These are phyloP conservation scores for Aaosphaeria arxii DNA, from an alignment of 2,329 filamentous ascomycete genomes.

Conservation along the genomic window DNA sequence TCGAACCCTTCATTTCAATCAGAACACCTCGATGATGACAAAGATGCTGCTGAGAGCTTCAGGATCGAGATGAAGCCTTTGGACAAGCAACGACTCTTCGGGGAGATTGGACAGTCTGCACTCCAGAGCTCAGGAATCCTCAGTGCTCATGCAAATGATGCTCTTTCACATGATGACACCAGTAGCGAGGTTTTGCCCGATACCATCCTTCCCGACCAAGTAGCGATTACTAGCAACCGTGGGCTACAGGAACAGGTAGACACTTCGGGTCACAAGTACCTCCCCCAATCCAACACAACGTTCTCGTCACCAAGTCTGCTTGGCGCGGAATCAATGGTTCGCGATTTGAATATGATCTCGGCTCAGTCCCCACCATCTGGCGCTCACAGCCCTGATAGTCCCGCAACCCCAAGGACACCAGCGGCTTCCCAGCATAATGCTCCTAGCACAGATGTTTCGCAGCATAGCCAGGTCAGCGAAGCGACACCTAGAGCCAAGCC, in stretches of 20 bases:
- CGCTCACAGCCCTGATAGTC: slow-evolving; percentile 33
- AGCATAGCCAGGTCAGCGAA: slow-evolving; percentile 32
- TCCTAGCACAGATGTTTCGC: slow-evolving; percentile 10
- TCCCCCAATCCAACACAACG: slow-evolving; percentile 17
- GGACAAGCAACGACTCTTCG: slow-evolving; percentile 51
- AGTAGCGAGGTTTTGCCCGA: slow-evolving; percentile 4
- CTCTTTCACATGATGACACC: slow-evolving; percentile 21
- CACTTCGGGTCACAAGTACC: neutral
- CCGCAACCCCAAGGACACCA: slow-evolving; percentile 37
- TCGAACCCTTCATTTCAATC: slow-evolving; percentile 36
- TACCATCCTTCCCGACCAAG: slow-evolving; percentile 1
- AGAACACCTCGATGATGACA: slow-evolving; percentile 21
- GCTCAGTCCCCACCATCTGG: slow-evolving; percentile 39
- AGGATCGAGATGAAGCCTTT: slow-evolving; percentile 17
- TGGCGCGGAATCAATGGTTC: slow-evolving; percentile 47
- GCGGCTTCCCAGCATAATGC: slow-evolving; percentile 34
- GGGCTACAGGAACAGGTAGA: neutral
- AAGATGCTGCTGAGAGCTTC: slow-evolving; percentile 23
- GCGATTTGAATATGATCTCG: slow-evolving; percentile 49
- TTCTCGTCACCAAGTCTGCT: slow-evolving; percentile 41
- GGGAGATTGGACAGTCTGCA: slow-evolving; percentile 58
- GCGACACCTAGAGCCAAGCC: slow-evolving; percentile 36
- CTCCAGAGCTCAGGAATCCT: slow-evolving; percentile 53
- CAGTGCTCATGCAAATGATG: slow-evolving; percentile 23
- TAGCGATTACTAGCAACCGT: slow-evolving; percentile 3